These are phyloP conservation scores for Phylloporus sp. DNA, from an alignment of 768 basidiomycete species.

Conservation along the genomic window DNA sequence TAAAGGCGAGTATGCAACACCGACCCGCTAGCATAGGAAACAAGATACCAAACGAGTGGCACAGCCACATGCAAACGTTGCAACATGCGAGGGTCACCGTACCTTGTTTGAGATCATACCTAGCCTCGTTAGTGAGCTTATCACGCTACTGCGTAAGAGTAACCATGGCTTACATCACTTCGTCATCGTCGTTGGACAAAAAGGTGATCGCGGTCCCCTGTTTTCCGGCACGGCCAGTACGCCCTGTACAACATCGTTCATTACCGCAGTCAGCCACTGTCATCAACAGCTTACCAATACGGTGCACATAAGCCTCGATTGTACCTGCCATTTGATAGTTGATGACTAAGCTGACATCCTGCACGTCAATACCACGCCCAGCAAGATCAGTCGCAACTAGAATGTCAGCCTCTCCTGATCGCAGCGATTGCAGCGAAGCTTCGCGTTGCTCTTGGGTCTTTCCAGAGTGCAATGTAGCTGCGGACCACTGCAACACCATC, in stretches of 20 bases:
- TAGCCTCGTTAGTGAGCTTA: conserved; percentile 28
- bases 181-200: conserved; percentile 92
- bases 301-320: conserved; percentile 96
- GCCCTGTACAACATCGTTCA: conserved; percentile 47
- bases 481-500: conserved; percentile 60
- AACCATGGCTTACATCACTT: conserved; percentile 99
- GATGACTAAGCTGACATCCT: conserved; percentile 92
- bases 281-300: conserved; percentile 68
- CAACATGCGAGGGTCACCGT: conserved; percentile 19
- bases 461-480: conserved; percentile 91
- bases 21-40: not conserved
- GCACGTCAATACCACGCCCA: conserved; percentile 98
- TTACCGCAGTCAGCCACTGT: not conserved
- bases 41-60: not conserved
- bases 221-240: conserved; percentile 98
- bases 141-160: too few species aligned
- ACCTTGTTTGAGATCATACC: conserved; percentile 96
- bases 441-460: conserved; percentile 98
- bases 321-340: conserved; percentile 97
- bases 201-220: conserved; percentile 92
- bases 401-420: conserved; percentile 81
- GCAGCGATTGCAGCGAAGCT: conserved; percentile 79
- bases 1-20: not conserved
- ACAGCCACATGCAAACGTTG: not conserved
- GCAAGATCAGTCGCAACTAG: conserved; percentile 97